phyloP scores from a whole-genome alignment of 441 rosid species.

The Corymbia citriodora region DNA sequence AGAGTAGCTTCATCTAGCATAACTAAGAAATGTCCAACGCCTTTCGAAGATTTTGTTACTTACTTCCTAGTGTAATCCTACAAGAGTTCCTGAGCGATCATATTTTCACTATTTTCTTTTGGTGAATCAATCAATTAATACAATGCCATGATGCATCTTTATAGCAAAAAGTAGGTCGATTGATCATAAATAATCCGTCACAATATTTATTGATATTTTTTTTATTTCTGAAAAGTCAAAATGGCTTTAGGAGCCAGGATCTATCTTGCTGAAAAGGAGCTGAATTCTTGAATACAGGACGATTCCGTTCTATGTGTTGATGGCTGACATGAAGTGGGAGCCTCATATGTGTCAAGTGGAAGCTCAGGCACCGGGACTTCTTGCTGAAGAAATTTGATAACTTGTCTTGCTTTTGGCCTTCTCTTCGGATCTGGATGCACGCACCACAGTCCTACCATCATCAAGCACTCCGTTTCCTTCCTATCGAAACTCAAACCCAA shows the following conservation, averaged over 20 bases:
- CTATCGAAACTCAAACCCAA: neutral
- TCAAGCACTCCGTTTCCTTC: neutral
- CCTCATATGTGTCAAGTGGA: neutral
- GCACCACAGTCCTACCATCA: neutral
- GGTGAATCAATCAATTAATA: neutral
- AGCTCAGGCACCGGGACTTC: neutral
- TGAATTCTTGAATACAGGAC: neutral
- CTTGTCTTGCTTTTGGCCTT: neutral
- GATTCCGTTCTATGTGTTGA: neutral
- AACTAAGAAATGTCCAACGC: neutral
- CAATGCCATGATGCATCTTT: neutral
- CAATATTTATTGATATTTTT: neutral
- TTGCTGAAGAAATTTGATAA: neutral
- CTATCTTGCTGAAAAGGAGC: neutral
- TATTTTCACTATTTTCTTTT: too few species aligned
- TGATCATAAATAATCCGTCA: neutral
- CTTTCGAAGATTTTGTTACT: too few species aligned
- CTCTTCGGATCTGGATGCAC: neutral
- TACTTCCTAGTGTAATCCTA: too few species aligned
- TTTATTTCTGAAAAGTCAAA: neutral
- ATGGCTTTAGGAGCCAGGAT: neutral
- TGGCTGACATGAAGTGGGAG: neutral
- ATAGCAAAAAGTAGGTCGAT: neutral
- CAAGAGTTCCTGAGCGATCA: too few species aligned
- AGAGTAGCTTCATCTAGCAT: neutral